A percentile compares a stretch with the other conserved stretches of the same genome.
phyloP scores from a whole-genome alignment of 768 basidiomycete genomes.

The Lactifluus volemus region DNA sequence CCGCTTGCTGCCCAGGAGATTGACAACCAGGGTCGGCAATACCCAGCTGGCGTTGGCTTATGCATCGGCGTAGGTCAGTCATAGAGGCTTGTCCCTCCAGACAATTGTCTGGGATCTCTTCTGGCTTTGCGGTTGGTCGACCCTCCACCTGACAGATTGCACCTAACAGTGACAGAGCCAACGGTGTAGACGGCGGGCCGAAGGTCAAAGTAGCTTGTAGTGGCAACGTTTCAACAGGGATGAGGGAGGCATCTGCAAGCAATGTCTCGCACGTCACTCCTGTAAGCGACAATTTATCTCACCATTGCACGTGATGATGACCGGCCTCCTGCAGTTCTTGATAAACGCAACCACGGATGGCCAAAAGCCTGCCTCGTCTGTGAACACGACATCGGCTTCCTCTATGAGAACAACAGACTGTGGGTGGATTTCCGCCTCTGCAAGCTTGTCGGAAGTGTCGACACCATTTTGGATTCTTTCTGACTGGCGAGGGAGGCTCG shows the following conservation, averaged over 20 bases:
- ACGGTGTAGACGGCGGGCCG: conserved; percentile 25
- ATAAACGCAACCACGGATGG: conserved; percentile 73
- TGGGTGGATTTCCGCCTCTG: background rate
- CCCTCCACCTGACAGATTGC: conserved; percentile 18
- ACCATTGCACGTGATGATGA: conserved; percentile 96
- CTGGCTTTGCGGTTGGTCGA: background rate
- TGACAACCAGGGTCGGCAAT: background rate
- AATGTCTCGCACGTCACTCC: conserved; percentile 2
- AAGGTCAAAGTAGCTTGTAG: conserved; percentile 67
- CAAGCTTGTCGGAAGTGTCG: background rate
- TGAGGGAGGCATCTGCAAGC: conserved; percentile 53
- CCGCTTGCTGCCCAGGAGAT: background rate
- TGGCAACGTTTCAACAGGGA: conserved; percentile 69
- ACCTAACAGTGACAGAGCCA: conserved; percentile 21
- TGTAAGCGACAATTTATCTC: conserved; percentile 24
- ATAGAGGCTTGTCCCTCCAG: background rate
- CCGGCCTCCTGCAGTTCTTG: conserved; percentile 73
- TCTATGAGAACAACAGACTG: conserved; percentile 91
- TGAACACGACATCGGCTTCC: conserved; percentile 91
- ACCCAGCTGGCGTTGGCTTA: conserved; percentile 18
- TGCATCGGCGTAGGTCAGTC: conserved; percentile 15
- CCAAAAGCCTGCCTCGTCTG: conserved; percentile 84
- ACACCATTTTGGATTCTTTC: background rate
- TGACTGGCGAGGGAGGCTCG: conserved; percentile 13
- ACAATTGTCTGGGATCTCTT: background rate